A percentile compares a stretch with the other conserved stretches of the same genome.
phyloP scores from a whole-genome alignment of 1,284 basidiomycete genomes.

The Wallemia mellicola region DNA sequence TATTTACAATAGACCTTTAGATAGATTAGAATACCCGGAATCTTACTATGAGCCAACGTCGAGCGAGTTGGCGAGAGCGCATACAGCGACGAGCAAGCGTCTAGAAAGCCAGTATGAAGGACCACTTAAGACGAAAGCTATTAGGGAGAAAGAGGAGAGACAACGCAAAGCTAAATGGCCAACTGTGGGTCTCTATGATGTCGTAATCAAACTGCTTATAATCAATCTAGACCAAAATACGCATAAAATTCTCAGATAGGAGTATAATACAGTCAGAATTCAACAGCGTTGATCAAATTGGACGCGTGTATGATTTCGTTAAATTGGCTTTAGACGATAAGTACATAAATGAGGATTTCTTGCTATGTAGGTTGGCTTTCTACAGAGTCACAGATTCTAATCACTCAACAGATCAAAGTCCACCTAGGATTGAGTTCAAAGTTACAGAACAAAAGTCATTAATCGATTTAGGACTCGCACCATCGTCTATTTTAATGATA shows the following conservation, averaged over 20 bases:
- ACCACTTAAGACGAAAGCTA: constrained; percentile 36
- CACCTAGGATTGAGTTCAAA: constrained; percentile 48
- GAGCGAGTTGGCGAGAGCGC: constrained; percentile 36
- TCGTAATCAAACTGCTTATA: neutral
- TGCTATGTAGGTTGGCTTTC: constrained; percentile 27
- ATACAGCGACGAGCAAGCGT: constrained; percentile 28
- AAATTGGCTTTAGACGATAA: constrained; percentile 36
- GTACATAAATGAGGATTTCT: constrained; percentile 39
- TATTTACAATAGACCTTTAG: neutral
- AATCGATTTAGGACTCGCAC: constrained; percentile 38
- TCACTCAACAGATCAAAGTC: constrained; percentile 29
- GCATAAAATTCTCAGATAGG: constrained; percentile 47
- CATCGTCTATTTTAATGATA: constrained; percentile 42
- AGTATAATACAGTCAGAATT: constrained; percentile 54
- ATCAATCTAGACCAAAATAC: constrained; percentile 33
- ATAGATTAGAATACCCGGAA: constrained; percentile 25
- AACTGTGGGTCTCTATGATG: constrained; percentile 24
- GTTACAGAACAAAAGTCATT: constrained; percentile 38
- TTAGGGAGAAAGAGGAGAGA: constrained; percentile 33
- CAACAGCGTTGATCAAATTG: constrained; percentile 40
- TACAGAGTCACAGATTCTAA: neutral
- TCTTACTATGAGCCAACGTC: constrained; percentile 41
- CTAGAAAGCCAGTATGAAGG: constrained; percentile 39
- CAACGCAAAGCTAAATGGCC: constrained; percentile 36
- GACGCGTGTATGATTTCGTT: constrained; percentile 51